Evolutionary conservation across 2,329 filamentous ascomycete genomes (phyloP).

Genomic region (Fulvia fulva): DNA sequence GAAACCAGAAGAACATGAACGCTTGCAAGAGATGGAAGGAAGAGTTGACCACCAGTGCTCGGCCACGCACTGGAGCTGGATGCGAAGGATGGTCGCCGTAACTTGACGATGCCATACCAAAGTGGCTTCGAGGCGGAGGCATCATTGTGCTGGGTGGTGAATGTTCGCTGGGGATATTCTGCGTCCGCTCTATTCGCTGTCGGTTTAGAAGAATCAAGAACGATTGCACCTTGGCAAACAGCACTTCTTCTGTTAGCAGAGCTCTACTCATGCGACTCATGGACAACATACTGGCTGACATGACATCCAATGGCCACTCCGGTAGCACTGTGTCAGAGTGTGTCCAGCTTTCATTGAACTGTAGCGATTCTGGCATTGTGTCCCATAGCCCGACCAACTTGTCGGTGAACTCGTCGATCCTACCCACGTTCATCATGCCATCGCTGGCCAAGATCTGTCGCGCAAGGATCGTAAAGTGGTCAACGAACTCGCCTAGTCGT

Average conservation of each 20-base stretch:
- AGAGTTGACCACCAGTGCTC: constrained; percentile 41
- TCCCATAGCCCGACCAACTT: constrained; percentile 41
- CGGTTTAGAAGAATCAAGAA: constrained; percentile 49
- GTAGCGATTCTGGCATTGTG: constrained; percentile 45
- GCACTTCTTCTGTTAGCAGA: constrained; percentile 29
- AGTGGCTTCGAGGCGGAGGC: constrained; percentile 14
- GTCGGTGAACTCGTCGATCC: constrained; percentile 48
- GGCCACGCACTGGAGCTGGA: constrained; percentile 34
- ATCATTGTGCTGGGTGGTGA: constrained; percentile 19
- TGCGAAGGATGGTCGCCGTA: constrained; percentile 24
- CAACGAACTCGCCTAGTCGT: constrained; percentile 44
- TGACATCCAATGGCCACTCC: constrained; percentile 46
- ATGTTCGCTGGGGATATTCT: constrained; percentile 17
- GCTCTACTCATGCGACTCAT: neutral
- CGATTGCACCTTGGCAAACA: constrained; percentile 47
- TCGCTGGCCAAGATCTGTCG: constrained; percentile 46
- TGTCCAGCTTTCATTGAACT: constrained; percentile 46
- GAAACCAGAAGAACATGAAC: constrained; percentile 46
- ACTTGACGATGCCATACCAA: constrained; percentile 11
- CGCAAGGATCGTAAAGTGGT: constrained; percentile 47
- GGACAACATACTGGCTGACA: constrained; percentile 41
- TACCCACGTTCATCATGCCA: constrained; percentile 38
- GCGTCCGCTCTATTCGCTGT: constrained; percentile 38
- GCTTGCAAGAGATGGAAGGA: constrained; percentile 41
- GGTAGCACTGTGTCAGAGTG: constrained; percentile 37